These are phyloP conservation scores for Salix exigua DNA, from an alignment of 345 rosid species.

Conservation along the genomic window DNA sequence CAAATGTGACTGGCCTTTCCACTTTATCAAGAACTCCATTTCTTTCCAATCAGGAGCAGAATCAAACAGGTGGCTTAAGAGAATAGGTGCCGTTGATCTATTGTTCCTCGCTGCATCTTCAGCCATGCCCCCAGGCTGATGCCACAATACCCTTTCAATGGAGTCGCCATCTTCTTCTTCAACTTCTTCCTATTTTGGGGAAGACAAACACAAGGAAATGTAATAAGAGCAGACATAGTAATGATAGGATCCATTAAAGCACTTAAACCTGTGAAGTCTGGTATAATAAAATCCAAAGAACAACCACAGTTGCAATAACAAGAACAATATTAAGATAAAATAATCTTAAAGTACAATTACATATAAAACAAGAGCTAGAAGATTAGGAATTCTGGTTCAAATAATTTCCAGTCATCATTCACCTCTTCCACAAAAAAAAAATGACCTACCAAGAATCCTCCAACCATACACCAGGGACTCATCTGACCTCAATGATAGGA, in stretches of 20 bases:
- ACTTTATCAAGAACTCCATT: constrained; percentile 90
- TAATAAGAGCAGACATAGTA: neutral
- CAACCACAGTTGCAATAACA: neutral
- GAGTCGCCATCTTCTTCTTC: constrained; percentile 95
- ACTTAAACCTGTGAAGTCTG: neutral
- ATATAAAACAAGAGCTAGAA: neutral
- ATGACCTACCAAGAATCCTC: neutral
- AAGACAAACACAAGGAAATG: neutral
- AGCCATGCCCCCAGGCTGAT: constrained; percentile 82
- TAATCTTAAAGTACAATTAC: neutral
- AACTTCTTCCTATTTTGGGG: constrained; percentile 63
- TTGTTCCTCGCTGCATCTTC: constrained; percentile 61
- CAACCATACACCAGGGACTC: neutral
- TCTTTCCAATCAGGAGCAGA: constrained; percentile 80
- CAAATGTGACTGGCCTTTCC: constrained; percentile 99
- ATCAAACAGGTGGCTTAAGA: constrained; percentile 71
- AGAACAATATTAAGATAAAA: neutral
- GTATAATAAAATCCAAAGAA: neutral
- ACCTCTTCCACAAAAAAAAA: neutral
- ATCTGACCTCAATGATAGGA: neutral
- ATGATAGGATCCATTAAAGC: neutral
- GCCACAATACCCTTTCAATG: constrained; percentile 97
- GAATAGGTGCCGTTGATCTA: constrained; percentile 66
- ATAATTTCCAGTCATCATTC: neutral
- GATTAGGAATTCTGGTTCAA: neutral